Evolutionary conservation across 1,284 basidiomycete species (phyloP).

Genomic region (Ceratobasidium sp.): DNA sequence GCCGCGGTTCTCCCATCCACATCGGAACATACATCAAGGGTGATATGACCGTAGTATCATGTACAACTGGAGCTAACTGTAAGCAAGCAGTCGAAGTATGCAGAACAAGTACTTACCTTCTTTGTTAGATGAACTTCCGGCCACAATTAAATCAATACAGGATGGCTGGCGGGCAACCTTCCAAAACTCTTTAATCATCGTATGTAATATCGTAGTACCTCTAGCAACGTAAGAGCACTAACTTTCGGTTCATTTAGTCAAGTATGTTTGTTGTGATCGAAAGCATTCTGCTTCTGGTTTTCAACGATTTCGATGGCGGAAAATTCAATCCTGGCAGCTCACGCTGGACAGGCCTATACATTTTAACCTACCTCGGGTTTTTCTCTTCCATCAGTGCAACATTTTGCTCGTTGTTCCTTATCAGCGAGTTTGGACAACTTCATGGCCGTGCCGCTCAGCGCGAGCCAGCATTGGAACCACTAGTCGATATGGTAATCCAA

Average conservation of each 20-base stretch:
- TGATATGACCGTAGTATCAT: not conserved
- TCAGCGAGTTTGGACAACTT: not conserved
- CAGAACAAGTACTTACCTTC: not conserved
- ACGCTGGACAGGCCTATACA: not conserved
- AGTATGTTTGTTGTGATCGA: conserved; percentile 1
- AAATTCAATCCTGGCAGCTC: not conserved
- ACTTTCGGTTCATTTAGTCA: not conserved
- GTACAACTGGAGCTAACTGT: not conserved
- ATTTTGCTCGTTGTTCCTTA: conserved; percentile 11
- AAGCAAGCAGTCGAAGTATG: not conserved
- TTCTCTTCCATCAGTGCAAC: conserved; percentile 15
- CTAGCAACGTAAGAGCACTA: not conserved
- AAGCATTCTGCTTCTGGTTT: conserved; percentile 3
- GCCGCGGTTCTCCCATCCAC: not conserved
- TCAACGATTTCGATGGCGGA: not conserved
- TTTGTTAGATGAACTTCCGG: conserved; percentile 29
- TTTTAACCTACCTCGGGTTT: conserved; percentile 18
- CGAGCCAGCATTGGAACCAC: not conserved
- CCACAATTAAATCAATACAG: conserved; percentile 37
- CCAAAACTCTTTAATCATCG: conserved; percentile 32
- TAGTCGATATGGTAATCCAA: not conserved
- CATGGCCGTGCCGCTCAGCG: not conserved
- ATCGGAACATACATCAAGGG: not conserved
- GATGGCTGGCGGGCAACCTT: conserved; percentile 32
- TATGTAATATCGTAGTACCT: not conserved